These are phyloP conservation scores for Trichoderma gracile DNA, from an alignment of 2,329 filamentous ascomycete species.

Conservation along the genomic window DNA sequence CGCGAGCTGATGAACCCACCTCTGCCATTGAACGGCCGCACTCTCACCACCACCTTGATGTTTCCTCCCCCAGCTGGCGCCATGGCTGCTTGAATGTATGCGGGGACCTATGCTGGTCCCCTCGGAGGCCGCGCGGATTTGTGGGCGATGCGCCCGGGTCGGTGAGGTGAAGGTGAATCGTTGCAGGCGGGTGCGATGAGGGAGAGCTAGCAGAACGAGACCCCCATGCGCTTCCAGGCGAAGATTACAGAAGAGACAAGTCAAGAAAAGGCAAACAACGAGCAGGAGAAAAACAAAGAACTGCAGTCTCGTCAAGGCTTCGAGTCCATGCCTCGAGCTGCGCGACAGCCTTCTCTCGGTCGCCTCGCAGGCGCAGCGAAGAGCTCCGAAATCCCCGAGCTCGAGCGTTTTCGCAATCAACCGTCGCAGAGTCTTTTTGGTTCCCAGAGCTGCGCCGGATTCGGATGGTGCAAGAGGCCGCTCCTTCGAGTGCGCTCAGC, in stretches of 20 bases:
- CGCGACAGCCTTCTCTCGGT: not conserved
- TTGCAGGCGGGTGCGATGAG: slow-evolving; percentile 3
- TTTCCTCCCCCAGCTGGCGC: slow-evolving; percentile 76
- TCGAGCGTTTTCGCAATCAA: slow-evolving; percentile 9
- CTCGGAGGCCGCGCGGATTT: slow-evolving; percentile 32
- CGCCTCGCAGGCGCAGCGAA: not conserved
- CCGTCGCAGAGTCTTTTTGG: slow-evolving; percentile 7
- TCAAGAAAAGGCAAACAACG: not conserved
- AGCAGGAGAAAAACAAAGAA: not conserved
- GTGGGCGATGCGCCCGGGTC: slow-evolving; percentile 35
- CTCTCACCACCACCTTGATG: slow-evolving; percentile 99
- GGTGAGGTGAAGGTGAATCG: slow-evolving; percentile 21
- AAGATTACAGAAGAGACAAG: not conserved
- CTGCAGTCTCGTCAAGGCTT: slow-evolving; percentile 24
- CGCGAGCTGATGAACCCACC: slow-evolving; percentile 53
- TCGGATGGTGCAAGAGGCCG: slow-evolving; percentile 12
- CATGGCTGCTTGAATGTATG: slow-evolving; percentile 38
- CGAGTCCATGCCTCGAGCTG: slow-evolving; percentile 27
- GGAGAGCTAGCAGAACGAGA: not conserved
- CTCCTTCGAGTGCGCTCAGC: not conserved
- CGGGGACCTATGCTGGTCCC: slow-evolving; percentile 43
- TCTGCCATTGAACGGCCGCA: slow-evolving; percentile 93
- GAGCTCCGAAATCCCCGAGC: slow-evolving; percentile 18
- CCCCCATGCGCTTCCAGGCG: slow-evolving; percentile 3
- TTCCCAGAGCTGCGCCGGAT: slow-evolving; percentile 3